These are phyloP conservation scores for Forsythia viridissima DNA, from an alignment of 257 asterid species.

Conservation along the genomic window DNA sequence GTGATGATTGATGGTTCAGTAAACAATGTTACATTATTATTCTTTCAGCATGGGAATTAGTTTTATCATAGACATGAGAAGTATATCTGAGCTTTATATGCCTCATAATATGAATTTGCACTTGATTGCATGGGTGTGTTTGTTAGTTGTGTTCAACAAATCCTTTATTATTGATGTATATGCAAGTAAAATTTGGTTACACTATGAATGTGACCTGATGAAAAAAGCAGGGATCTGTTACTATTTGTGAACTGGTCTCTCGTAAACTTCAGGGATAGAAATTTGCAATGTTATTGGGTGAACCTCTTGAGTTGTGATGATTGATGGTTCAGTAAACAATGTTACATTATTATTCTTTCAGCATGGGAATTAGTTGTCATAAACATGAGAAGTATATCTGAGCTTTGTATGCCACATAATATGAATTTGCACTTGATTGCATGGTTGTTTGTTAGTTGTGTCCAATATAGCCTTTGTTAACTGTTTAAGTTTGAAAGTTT, in stretches of 20 bases:
- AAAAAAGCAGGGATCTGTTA: conserved; percentile 64
- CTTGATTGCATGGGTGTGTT: neutral
- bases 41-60: neutral
- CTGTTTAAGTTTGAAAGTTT: neutral
- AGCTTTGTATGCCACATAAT: neutral
- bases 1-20: conserved; percentile 32
- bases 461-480: neutral
- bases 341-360: conserved; percentile 16
- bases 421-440: neutral
- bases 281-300: conserved; percentile 61
- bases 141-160: neutral
- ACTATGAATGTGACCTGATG: conserved; percentile 38
- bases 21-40: conserved; percentile 23
- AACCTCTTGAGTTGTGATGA: conserved; percentile 41
- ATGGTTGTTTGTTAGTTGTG: neutral
- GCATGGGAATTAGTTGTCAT: neutral
- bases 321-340: conserved; percentile 58
- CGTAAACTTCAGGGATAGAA: conserved; percentile 59
- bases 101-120: neutral
- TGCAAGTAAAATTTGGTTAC: neutral
- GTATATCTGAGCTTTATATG: neutral
- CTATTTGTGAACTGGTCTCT: conserved; percentile 48
- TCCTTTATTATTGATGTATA: neutral
- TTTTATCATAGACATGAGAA: too few species aligned
- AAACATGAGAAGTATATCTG: neutral